phyloP scores from a whole-genome alignment of 805 yeast genomes.

The Metschnikowia borealis region DNA sequence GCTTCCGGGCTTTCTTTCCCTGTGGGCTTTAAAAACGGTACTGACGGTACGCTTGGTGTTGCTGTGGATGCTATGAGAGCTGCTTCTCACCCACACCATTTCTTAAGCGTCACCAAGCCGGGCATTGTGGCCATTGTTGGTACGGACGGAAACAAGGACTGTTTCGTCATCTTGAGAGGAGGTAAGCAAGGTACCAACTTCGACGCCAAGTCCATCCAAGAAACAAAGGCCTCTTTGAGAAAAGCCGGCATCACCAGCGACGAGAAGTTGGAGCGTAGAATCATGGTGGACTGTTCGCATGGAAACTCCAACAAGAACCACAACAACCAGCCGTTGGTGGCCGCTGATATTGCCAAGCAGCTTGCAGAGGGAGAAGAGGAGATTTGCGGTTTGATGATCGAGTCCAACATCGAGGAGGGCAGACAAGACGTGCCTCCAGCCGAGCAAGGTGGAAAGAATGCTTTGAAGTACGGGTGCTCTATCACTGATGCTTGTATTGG shows the following conservation, averaged over 20 bases:
- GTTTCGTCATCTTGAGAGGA: slow-evolving; percentile 94
- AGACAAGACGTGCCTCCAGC: slow-evolving; percentile 72
- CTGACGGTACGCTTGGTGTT: slow-evolving; percentile 90
- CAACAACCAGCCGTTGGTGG: slow-evolving; percentile 94
- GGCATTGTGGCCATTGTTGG: slow-evolving; percentile 96
- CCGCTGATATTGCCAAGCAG: slow-evolving; percentile 76
- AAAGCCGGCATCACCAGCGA: slow-evolving; percentile 43
- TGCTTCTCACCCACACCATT: slow-evolving; percentile 88
- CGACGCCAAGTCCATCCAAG: slow-evolving; percentile 73
- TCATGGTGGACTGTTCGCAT: slow-evolving; percentile 97
- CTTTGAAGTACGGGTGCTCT: slow-evolving; percentile 86
- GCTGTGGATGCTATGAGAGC: slow-evolving; percentile 94
- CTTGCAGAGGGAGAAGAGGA: slow-evolving; percentile 72
- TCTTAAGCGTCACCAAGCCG: slow-evolving; percentile 95
- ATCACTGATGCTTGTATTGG: slow-evolving; percentile 96
- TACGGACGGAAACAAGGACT: slow-evolving; percentile 91
- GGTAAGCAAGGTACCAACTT: slow-evolving; percentile 93
- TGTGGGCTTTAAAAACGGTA: slow-evolving; percentile 96
- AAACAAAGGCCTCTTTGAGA: slow-evolving; percentile 62
- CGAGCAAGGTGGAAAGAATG: slow-evolving; percentile 45
- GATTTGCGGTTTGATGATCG: slow-evolving; percentile 94
- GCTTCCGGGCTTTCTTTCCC: slow-evolving; percentile 99
- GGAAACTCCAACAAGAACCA: slow-evolving; percentile 94
- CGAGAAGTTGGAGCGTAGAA: slow-evolving; percentile 45
- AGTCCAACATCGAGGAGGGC: slow-evolving; percentile 88